These are phyloP conservation scores for Puccinia hordei DNA, from an alignment of 1,284 basidiomycete species.

Conservation along the genomic window DNA sequence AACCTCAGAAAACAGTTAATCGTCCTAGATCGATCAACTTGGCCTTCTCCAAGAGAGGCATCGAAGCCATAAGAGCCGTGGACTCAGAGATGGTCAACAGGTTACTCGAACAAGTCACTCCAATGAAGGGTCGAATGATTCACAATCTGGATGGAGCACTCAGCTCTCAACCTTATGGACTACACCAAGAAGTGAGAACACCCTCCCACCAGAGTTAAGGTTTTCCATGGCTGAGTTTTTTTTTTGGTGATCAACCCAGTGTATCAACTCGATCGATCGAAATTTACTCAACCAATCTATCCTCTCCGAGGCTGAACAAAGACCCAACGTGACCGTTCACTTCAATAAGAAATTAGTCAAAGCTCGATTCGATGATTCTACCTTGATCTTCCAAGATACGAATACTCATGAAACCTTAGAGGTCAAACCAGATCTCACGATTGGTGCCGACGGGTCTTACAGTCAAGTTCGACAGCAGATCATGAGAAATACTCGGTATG, in stretches of 20 bases:
- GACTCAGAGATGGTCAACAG: conserved; percentile 73
- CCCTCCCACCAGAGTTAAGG: conserved; percentile 52
- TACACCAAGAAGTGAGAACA: conserved; percentile 23
- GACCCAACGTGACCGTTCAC: conserved; percentile 69
- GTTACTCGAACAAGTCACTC: conserved; percentile 79
- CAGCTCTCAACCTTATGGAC: conserved; percentile 37
- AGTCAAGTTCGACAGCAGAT: conserved; percentile 80
- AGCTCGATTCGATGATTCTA: conserved; percentile 72
- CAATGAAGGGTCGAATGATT: conserved; percentile 95
- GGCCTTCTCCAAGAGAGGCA: conserved; percentile 88
- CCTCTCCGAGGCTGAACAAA: conserved; percentile 69
- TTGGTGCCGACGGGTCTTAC: conserved; percentile 83
- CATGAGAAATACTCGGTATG: conserved; percentile 84
- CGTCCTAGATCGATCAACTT: conserved; percentile 83
- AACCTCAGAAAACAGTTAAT: conserved; percentile 35
- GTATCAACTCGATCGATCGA: conserved; percentile 90
- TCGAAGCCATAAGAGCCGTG: conserved; percentile 79
- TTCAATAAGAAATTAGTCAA: conserved; percentile 78
- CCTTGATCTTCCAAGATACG: conserved; percentile 48
- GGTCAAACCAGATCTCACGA: conserved; percentile 23
- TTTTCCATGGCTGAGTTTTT: conserved; percentile 50
- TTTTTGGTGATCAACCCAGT: conserved; percentile 67
- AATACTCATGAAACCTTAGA: conserved; percentile 54
- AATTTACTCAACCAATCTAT: conserved; percentile 81
- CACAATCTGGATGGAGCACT: conserved; percentile 69